Evolutionary conservation across 352 stramenopile genomes (phyloP).

Genomic region (Nothophytophthora sp.): DNA sequence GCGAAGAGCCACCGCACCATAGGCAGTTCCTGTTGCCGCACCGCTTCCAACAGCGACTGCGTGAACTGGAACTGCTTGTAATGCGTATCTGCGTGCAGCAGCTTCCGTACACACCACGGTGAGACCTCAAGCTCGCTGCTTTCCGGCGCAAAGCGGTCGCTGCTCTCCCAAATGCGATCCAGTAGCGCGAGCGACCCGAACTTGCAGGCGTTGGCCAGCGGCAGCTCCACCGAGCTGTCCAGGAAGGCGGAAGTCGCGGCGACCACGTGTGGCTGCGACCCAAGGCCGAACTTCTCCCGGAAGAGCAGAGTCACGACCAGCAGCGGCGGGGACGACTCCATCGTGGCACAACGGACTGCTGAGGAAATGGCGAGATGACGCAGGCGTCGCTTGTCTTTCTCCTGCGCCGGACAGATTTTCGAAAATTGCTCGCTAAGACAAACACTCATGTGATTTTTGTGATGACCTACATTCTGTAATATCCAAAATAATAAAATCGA

Average conservation of each 20-base stretch:
- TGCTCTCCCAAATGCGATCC: constrained; percentile 4
- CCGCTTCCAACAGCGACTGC: background rate
- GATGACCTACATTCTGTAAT: too few species aligned
- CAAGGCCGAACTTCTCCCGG: background rate
- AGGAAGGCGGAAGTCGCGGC: too few species aligned
- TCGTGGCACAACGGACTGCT: too few species aligned
- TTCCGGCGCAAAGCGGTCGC: background rate
- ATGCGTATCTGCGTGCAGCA: background rate
- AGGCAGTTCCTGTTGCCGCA: background rate
- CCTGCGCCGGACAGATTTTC: too few species aligned
- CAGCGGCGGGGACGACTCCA: too few species aligned
- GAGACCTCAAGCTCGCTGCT: background rate
- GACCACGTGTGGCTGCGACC: constrained; percentile 1
- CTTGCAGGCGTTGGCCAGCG: background rate
- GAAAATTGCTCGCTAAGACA: too few species aligned
- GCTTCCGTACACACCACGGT: background rate
- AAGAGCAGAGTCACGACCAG: background rate
- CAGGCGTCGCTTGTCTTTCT: too few species aligned
- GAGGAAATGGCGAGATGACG: too few species aligned
- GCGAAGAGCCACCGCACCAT: constrained; percentile 5
- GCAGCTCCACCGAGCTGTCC: background rate
- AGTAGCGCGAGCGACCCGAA: background rate
- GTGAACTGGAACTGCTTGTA: constrained; percentile 5
- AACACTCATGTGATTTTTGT: too few species aligned
- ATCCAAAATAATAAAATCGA: too few species aligned